phyloP scores from a whole-genome alignment of 2,329 filamentous ascomycete genomes.

The Aureobasidium sp. region DNA sequence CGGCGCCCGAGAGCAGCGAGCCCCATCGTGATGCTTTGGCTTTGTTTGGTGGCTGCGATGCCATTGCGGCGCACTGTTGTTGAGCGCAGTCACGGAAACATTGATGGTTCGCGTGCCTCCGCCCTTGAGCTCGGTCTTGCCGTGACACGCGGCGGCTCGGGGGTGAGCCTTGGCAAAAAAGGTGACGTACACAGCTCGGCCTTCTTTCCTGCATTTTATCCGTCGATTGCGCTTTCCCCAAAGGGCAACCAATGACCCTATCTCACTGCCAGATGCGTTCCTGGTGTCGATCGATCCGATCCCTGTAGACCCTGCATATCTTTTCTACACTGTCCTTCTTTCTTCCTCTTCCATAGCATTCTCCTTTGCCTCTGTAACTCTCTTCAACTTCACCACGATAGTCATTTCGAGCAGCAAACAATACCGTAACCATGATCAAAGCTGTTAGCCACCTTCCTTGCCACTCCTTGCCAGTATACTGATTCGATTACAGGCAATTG shows the following conservation, averaged over 20 bases:
- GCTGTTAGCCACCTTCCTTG: slow-evolving; percentile 18
- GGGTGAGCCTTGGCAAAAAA: slow-evolving; percentile 1
- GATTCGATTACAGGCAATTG: slow-evolving; percentile 60
- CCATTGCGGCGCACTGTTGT: slow-evolving; percentile 12
- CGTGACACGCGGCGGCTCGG: slow-evolving; percentile 2
- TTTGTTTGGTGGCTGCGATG: slow-evolving; percentile 15
- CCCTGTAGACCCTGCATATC: neutral
- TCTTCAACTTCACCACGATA: neutral
- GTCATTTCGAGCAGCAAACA: neutral
- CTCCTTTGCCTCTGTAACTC: neutral
- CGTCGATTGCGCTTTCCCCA: neutral
- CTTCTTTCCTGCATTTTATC: neutral
- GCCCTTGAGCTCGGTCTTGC: neutral
- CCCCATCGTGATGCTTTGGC: slow-evolving; percentile 30
- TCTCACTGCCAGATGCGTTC: neutral
- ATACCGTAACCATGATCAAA: slow-evolving; percentile 21
- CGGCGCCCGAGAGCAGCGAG: slow-evolving; percentile 74
- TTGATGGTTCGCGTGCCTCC: neutral
- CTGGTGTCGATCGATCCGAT: slow-evolving; percentile 2
- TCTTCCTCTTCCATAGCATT: neutral
- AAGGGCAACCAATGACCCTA: slow-evolving; percentile 1
- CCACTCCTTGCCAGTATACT: neutral
- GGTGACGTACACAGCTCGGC: neutral
- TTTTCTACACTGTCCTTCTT: neutral
- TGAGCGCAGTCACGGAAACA: neutral